phyloP scores from a whole-genome alignment of 805 yeast species.

The Yarrowia osloensis region DNA sequence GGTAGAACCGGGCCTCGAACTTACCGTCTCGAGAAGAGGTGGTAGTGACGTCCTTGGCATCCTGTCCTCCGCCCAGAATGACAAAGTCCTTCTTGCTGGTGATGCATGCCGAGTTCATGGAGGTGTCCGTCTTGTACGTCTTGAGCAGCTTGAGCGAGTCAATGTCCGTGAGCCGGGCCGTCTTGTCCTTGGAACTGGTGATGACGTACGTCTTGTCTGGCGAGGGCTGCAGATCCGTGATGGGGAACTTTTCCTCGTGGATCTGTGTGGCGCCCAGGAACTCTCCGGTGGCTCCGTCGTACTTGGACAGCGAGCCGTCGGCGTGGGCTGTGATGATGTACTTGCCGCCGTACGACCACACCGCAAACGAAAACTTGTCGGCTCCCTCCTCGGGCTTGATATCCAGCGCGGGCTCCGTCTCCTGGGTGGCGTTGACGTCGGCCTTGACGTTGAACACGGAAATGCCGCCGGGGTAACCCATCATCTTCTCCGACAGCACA shows the following conservation, averaged over 20 bases:
- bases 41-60: conserved; percentile 97
- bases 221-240: conserved; percentile 90
- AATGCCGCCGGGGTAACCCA: conserved; percentile 84
- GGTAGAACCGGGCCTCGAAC: conserved; percentile 94
- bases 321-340: conserved; percentile 84
- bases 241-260: conserved; percentile 58
- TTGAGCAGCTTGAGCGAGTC: conserved; percentile 68
- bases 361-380: conserved; percentile 56
- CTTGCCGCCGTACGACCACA: conserved; percentile 77
- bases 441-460: conserved; percentile 63
- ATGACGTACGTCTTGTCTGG: conserved; percentile 86
- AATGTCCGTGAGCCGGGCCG: conserved; percentile 74
- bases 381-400: conserved; percentile 59
- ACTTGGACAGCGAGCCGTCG: conserved; percentile 82
- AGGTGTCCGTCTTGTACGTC: conserved; percentile 82
- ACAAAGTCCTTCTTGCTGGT: conserved; percentile 92
- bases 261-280: conserved; percentile 57
- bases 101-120: conserved; percentile 91
- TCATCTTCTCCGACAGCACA: conserved; percentile 84
- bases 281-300: conserved; percentile 75
- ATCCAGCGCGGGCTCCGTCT: conserved; percentile 55
- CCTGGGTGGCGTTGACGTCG: conserved; percentile 51
- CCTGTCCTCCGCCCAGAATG: conserved; percentile 98
- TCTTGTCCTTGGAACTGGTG: conserved; percentile 89
- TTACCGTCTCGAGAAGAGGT: conserved; percentile 91